Conservation (phyloP, 129 eudicot genomes). For the Flaveria bidentis region DNA sequence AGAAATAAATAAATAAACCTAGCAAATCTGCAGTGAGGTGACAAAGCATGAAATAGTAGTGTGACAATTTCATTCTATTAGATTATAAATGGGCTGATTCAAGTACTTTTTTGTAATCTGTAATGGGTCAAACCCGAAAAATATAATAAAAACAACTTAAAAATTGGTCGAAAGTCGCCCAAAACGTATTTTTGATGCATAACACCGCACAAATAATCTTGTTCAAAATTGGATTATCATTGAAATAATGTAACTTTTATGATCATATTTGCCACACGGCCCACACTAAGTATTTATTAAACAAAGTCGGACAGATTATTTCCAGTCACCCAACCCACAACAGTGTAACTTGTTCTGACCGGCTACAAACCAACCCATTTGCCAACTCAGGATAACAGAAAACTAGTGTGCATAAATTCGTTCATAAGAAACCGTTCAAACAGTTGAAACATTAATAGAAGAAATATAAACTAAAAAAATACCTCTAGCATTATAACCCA, state of each 20-base stretch:
- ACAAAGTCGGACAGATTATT: background rate
- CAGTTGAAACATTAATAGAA: conserved; percentile 7
- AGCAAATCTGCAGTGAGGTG: conserved; percentile 1
- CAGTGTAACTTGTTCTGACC: background rate
- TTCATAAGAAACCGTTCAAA: background rate
- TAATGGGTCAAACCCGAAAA: background rate
- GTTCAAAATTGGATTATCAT: too few species aligned
- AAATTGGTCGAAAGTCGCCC: background rate
- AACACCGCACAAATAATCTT: background rate
- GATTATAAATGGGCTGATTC: background rate
- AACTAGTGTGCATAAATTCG: background rate
- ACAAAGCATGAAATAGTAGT: conserved; percentile 1
- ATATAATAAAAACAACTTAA: background rate
- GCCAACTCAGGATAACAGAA: background rate
- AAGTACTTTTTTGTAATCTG: background rate
- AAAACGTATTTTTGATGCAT: background rate
- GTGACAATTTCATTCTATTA: background rate
- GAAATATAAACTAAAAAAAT: conserved; percentile 11
- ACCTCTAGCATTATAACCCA: conserved; percentile 99
- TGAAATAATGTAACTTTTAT: background rate
- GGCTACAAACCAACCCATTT: background rate
- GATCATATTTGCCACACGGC: background rate
- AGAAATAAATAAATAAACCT: background rate
- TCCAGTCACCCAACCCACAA: background rate
- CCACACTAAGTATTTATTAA: background rate